Base-by-base conservation (phyloP, 2,329 filamentous ascomycete species). In the Colletotrichum chlorophyti region DNA sequence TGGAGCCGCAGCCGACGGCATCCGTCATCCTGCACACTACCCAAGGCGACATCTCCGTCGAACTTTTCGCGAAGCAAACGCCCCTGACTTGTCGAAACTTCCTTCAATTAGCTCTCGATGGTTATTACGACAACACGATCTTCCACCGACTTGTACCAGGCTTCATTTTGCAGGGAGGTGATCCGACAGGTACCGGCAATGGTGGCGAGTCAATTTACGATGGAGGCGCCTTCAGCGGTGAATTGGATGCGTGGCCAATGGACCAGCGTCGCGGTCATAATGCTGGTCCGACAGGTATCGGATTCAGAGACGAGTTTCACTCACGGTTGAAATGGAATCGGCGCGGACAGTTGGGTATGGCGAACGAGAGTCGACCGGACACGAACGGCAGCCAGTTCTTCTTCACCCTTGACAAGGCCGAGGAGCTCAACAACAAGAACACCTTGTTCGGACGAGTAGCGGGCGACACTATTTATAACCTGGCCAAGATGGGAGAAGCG, bases 301-400 rank as follows among this genome's bases (percentile, higher is more conserved):
- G 84, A 61, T 88, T 89, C 70, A 86, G 81, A 64, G 94, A 98
- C 77, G 95, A 99, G 72, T 90, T 97, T 65, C 94, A 98, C 74
- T 92, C 89, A 66, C 84, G 95, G 27, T 80, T 99, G 65, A 96
- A 96, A 73, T 98, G 95, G 80, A 98, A 96, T 67, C 83, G 95
- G 43, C 83, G 95, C 60, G 95, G 95, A 0, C 76, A 98, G 66
- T 76, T 99, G 66, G 95, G 91, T n/a, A 97, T 98, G 93, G 95
- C 95, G 24, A 98, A 98, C 73, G 89, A 91, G 61, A 89, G 93
- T 41, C 78, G 77, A 48, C 83, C 84, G 26, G 82, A 93, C 68
- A 91, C 91, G 52, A 98, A 98, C 76, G 91, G 92, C 29, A 97
- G 92, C 72, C 95, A 99, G 74, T 98, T 98, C 80, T 99, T 99